Evolutionary conservation across 208 protist species (phyloP).

Genomic region (Acanthamoeba sp.): DNA sequence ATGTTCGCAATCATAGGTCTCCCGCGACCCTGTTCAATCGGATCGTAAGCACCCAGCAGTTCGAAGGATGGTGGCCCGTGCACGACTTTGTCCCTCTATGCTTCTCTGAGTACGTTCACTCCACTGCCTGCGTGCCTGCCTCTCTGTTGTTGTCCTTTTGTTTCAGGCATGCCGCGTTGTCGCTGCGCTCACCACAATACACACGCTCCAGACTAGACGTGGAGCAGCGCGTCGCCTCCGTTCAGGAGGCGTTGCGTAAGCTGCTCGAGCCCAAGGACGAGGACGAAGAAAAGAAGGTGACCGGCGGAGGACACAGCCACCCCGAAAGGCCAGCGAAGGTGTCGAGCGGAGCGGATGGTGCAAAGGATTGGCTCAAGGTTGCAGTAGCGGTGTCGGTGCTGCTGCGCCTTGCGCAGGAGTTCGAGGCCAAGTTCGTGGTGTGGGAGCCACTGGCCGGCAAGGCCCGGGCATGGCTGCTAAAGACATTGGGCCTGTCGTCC

Average conservation of each 20-base stretch:
- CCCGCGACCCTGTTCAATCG: not conserved
- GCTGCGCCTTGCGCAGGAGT: not conserved
- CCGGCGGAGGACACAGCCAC: not conserved
- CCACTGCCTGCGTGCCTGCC: too few species aligned
- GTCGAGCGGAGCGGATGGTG: not conserved
- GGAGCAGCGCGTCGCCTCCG: too few species aligned
- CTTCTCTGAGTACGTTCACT: not conserved
- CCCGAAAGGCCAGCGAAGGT: too few species aligned
- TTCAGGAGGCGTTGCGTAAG: not conserved
- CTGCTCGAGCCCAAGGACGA: not conserved
- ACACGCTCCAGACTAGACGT: not conserved
- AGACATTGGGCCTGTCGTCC: not conserved
- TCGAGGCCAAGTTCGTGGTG: not conserved
- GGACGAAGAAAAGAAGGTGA: not conserved
- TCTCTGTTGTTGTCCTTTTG: too few species aligned
- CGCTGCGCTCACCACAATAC: too few species aligned
- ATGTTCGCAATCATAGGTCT: too few species aligned
- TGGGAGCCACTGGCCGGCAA: slow-evolving; percentile 1
- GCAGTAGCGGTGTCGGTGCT: not conserved
- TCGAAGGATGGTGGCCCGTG: not conserved
- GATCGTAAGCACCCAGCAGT: slow-evolving; percentile 20
- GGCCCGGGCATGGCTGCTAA: not conserved
- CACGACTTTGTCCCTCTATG: not conserved
- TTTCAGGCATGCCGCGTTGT: too few species aligned
- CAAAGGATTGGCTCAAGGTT: not conserved